phyloP scores from a whole-genome alignment of 1,284 basidiomycete genomes.

The Sanguinoderma infundibulare region DNA sequence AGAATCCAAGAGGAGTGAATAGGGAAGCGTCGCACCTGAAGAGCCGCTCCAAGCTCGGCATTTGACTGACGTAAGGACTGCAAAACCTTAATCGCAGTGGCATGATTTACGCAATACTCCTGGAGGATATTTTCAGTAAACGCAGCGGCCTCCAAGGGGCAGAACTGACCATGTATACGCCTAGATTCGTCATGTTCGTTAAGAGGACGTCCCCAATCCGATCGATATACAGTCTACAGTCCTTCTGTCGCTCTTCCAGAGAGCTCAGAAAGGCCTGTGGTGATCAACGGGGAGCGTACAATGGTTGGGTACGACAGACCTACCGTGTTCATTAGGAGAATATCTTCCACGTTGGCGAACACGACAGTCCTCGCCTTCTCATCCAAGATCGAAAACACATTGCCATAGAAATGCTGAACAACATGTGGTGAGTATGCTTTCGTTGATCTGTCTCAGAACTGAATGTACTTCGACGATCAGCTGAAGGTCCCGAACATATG shows the following conservation, averaged over 20 bases:
- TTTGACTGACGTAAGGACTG: conserved; percentile 76
- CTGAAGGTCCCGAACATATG: conserved; percentile 90
- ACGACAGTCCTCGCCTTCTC: conserved; percentile 82
- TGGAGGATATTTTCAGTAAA: conserved; percentile 35
- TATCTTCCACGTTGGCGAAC: conserved; percentile 93
- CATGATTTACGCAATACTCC: conserved; percentile 94
- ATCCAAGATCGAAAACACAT: conserved; percentile 75
- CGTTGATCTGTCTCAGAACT: neutral
- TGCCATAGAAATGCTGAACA: conserved; percentile 78
- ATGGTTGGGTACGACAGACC: conserved; percentile 27
- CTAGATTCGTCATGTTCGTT: conserved; percentile 76
- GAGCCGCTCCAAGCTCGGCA: conserved; percentile 63
- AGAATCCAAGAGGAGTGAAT: neutral
- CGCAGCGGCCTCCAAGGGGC: too few species aligned
- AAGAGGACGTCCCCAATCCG: conserved; percentile 86
- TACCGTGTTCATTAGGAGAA: conserved; percentile 86
- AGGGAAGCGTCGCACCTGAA: conserved; percentile 54
- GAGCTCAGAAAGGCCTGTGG: conserved; percentile 78
- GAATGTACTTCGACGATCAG: conserved; percentile 80
- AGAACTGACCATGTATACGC: conserved; percentile 73
- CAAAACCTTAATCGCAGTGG: conserved; percentile 78
- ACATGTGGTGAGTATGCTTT: neutral
- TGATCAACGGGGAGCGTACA: conserved; percentile 7
- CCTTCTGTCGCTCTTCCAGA: conserved; percentile 89
- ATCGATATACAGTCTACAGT: conserved; percentile 89